These are phyloP conservation scores for Passalora sequoiae DNA, from an alignment of 2,329 filamentous ascomycete species.

Conservation along the genomic window DNA sequence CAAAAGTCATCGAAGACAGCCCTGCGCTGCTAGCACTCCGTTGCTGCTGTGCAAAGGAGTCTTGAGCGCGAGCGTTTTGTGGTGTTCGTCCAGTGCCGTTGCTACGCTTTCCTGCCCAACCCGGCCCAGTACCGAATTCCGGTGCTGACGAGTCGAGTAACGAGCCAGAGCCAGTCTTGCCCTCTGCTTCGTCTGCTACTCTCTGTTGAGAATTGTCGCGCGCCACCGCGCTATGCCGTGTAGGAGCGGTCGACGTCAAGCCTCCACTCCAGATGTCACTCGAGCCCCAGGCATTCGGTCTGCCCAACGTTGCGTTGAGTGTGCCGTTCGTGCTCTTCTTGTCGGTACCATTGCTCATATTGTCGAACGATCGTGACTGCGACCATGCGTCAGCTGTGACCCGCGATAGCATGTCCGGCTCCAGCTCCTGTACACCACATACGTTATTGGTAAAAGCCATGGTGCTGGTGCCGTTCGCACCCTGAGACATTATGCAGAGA, in stretches of 20 bases:
- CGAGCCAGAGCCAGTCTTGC: conserved; percentile 63
- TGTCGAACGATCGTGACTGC: conserved; percentile 27
- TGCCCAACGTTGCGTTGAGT: conserved; percentile 11
- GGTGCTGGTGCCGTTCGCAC: conserved; percentile 19
- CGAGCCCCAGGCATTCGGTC: conserved; percentile 23
- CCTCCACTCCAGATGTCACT: conserved; percentile 29
- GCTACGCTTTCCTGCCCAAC: conserved; percentile 37
- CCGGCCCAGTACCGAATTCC: conserved; percentile 53
- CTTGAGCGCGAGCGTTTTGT: conserved; percentile 33
- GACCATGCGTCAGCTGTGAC: conserved; percentile 8
- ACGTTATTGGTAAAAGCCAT: conserved; percentile 24
- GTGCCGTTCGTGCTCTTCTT: conserved; percentile 20
- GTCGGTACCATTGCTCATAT: conserved; percentile 14
- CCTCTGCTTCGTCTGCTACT: conserved; percentile 40
- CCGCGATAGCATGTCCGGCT: neutral
- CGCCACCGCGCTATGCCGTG: conserved; percentile 24
- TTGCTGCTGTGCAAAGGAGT: conserved; percentile 37
- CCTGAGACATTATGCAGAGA: conserved; percentile 28
- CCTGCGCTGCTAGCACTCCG: conserved; percentile 36
- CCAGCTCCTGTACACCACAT: conserved; percentile 2
- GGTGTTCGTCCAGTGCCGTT: conserved; percentile 21
- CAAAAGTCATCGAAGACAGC: conserved; percentile 31
- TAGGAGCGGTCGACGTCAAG: conserved; percentile 18
- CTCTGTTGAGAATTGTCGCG: conserved; percentile 22
- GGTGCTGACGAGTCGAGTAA: conserved; percentile 64